Evolutionary conservation across 2,329 filamentous ascomycete species (phyloP), one percentile per base, ranked within the genome.

Genomic region (Pestalotiopsis sp.): DNA sequence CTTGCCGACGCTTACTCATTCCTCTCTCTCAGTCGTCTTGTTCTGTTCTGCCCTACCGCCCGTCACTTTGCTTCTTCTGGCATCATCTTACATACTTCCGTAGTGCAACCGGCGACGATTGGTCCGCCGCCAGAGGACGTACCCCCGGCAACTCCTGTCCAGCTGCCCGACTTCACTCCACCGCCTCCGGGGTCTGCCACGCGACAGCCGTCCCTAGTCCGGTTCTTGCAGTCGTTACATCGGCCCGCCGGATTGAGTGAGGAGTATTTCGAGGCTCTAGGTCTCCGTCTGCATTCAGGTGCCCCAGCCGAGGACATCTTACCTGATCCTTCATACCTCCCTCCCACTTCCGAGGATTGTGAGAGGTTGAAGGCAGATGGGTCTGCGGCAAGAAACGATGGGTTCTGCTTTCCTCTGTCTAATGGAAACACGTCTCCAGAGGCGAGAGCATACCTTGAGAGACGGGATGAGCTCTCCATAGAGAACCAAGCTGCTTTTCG

Each of bases 401-500:
- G 20, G 79, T 72, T 36, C 82, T 79, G 4, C 78, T 91, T 71
- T 31, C 82, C 80, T 3, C 78, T 91, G 61, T 85, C 81, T 72
- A 89, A 86, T 67, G 86, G 86, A 27, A 85, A 82, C 67, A 73
- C 82, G 23, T 88, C 87, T 1, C 89, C 89, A 1, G 89, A 89
- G 49, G 86, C 85, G 64, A 83, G 86, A 67, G 83, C 85, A 56
- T 91, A 90, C 71, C 76, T 87, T 11, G 89, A 91, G 70, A 86
- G 89, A 66, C 84, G 83, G 72, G 83, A 82, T 49, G 89, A 91
- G 78, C 83, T 91, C 7, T 85, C 84, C 17, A 83, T 84, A 66
- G 72, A 80, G 27, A 91, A 91, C 70, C 84, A 87, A 57, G 82
- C 85, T 56, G 89, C 89, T 7, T 91, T 90, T 75, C 86, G 88